Base-by-base conservation (phyloP, 106 monocot species). In the Phalaenopsis aphrodite region DNA sequence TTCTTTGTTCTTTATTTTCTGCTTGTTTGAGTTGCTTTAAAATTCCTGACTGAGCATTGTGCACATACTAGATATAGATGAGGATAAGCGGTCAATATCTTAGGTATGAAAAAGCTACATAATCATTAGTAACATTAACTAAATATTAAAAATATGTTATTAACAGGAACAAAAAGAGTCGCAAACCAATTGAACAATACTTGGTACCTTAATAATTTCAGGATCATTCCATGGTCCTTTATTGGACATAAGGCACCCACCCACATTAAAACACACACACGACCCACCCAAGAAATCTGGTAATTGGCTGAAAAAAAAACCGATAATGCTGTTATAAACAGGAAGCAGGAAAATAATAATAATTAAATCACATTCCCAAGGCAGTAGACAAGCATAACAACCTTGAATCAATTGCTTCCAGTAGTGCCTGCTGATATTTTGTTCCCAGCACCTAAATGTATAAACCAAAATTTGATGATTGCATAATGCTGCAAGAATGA, bases 191-290 rank as follows among this genome's bases (percentile, higher is more conserved):
- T 69, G 1, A 69, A 39, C 30, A 3, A 69, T 11, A 8, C 8
- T 37, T 37, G 23, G 68, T 55, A 88, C 88, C 88, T 85, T 88
- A 72, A 85, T 80, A 43, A 88, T 85, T 67, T 73, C 80, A 48
- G 85, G 80, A 47, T 88, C 88, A 82, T 85, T 87, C 88, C 88
- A 88, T 19, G 88, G 88, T 75, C 88, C 88, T 88, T 85, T 88
- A 49, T 85, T 80, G 45, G 85, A 88, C 30, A 56, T 71, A 73
- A 88, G 85, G 52, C 88, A 88, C 43, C 88, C 88, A 36, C 88
- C 79, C 5, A 77, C 77, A 76, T 46, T 71, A 64, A 79, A 61
- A 72, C 88, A 88, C 23, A 77, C 73, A 76, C 88, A 88, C 1
- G 79, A 85, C 15, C 88, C 88, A 88, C 88, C 88, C 21, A 88